Conservation (phyloP, 352 stramenopile genomes). For the Globisporangium yorkense region DNA sequence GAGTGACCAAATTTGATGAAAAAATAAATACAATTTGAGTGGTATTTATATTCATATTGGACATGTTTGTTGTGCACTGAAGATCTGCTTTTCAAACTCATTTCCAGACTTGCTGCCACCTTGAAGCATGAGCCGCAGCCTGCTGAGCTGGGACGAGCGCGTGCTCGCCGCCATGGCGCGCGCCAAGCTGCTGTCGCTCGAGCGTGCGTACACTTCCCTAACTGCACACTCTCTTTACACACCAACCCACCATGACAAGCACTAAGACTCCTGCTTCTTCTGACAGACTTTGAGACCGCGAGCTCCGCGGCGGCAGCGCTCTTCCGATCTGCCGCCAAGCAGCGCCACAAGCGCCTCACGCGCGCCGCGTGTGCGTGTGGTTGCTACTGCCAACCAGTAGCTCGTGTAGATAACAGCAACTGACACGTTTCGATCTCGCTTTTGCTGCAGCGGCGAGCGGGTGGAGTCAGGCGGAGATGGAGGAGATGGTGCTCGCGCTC, state of each 20-base stretch:
- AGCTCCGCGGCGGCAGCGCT: constrained; percentile 51
- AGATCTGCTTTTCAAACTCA: constrained; percentile 7
- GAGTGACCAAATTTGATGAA: not conserved
- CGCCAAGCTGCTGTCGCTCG: constrained; percentile 24
- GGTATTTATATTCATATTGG: not conserved
- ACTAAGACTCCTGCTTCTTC: not conserved
- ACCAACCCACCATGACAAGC: too few relatives aligned
- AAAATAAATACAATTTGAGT: not conserved
- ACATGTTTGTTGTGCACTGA: not conserved
- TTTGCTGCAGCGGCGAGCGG: constrained; percentile 36
- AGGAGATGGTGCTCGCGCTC: constrained; percentile 48
- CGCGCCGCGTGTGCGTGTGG: constrained; percentile 45
- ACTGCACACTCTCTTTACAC: too few relatives aligned
- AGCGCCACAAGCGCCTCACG: constrained; percentile 49
- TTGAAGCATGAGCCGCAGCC: constrained; percentile 31
- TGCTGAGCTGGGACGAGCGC: constrained; percentile 55
- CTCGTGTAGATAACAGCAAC: not conserved
- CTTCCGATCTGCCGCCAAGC: constrained; percentile 53
- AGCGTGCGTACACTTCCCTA: constrained; percentile 24
- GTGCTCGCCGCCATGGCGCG: constrained; percentile 43
- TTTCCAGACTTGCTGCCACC: constrained; percentile 9
- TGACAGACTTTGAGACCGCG: constrained; percentile 47
- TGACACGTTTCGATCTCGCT: not conserved
- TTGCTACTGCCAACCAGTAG: not conserved
- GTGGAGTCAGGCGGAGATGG: constrained; percentile 49